These are phyloP conservation scores for Eucalyptus shirleyi DNA, from an alignment of 345 rosid genomes.

Conservation along the genomic window DNA sequence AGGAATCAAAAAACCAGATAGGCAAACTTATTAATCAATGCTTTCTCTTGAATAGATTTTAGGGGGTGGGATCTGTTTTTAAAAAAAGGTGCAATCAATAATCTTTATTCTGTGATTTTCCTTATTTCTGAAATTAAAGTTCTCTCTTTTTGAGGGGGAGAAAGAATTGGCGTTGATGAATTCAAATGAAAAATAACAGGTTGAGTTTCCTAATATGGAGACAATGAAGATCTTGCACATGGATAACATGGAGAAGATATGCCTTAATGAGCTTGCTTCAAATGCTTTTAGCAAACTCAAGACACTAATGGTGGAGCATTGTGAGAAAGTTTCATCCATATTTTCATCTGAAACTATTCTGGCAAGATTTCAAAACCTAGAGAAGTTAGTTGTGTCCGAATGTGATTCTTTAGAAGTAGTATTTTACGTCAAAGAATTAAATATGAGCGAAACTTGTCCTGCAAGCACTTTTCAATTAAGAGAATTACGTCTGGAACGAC, in stretches of 20 bases:
- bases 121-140: neutral
- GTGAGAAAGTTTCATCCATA: neutral
- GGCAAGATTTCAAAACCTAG: accelerated
- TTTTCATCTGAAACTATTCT: accelerated
- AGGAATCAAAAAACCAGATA: accelerated
- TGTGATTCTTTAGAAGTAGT: neutral
- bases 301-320: accelerated
- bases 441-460: accelerated
- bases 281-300: neutral
- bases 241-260: neutral
- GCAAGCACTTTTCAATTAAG: accelerated
- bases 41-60: accelerated
- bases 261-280: neutral
- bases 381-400: accelerated
- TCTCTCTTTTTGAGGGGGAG: accelerated
- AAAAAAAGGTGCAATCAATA: neutral
- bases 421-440: accelerated
- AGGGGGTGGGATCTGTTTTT: accelerated
- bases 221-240: accelerated
- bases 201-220: neutral
- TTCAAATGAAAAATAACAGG: neutral
- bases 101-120: neutral
- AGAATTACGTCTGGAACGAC: accelerated
- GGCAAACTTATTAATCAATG: neutral
- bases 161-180: neutral